Percentiles rank a stretch among this genome's conserved stretches.
Evolutionary conservation across 495 filamentous ascomycete species (phyloP).

Genomic region (Hypomontagnella submonticulosa): DNA sequence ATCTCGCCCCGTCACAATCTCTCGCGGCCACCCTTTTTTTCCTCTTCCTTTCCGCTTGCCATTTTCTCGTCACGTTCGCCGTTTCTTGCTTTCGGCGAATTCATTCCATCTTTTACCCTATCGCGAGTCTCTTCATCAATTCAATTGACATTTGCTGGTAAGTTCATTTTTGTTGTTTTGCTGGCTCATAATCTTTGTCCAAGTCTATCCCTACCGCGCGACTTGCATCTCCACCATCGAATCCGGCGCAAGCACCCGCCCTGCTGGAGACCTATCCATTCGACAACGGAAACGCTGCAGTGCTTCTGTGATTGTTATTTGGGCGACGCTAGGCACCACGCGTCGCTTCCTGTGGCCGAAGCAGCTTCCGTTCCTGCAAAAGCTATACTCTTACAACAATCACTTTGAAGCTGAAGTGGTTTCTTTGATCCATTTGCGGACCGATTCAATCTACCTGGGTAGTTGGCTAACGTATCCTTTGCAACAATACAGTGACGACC

Average conservation of each 20-base stretch:
- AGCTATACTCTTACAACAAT: not conserved
- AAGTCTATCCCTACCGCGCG: not conserved
- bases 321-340: not conserved
- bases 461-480: conserved; percentile 19
- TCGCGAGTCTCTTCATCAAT: conserved; percentile 28
- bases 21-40: conserved; percentile 46
- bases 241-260: conserved; percentile 20
- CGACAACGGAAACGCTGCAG: conserved; percentile 1
- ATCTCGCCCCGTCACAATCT: conserved; percentile 47
- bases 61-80: conserved; percentile 42
- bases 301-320: not conserved
- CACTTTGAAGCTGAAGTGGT: not conserved
- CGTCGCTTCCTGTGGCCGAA: not conserved
- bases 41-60: conserved; percentile 46
- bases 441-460: not conserved
- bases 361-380: not conserved
- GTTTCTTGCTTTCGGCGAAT: conserved; percentile 44
- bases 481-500: conserved; percentile 17
- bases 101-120: conserved; percentile 40
- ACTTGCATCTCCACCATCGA: conserved; percentile 9
- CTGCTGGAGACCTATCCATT: conserved; percentile 7
- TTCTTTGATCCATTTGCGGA: not conserved
- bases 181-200: conserved; percentile 13
- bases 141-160: conserved; percentile 42
- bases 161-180: conserved; percentile 26